Base-by-base conservation (phyloP, 148 eudicot genomes). In the Nyssa sinensis region DNA sequence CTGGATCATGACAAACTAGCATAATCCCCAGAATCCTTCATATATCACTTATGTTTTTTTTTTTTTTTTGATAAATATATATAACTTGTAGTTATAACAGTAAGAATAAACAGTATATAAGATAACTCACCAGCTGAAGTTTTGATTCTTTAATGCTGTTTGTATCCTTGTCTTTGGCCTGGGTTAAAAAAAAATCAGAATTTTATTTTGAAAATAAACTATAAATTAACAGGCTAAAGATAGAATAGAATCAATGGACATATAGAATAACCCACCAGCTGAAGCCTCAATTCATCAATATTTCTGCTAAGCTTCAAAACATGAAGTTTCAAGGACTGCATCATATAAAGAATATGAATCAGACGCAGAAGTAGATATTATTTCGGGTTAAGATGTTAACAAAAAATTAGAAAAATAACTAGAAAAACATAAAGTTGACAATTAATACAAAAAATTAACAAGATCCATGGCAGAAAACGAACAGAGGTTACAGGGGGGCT, bases 301-400 rank as follows among this genome's bases (percentile, higher is more conserved):
- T 89, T 81, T 81, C 66, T 77, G 61, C 80, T 49, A 75, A 93
- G 97, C 94, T 92, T 86, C 84, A 95, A 78, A 71, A 95, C 97
- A 77, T 87, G 87, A 77, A 95, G 89, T 81, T 95, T 89, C 82
- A 95, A 84, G 76, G 99, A 95, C 99, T 95, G 97, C 89, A 83
- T 75, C 69, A 80, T 49, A 70, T 33, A 58, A 69, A 72, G 62
- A 70, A 79, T 71, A 41, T n/a, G n/a, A 66, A 25, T 39, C 32
- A 66, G 51, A 37, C 19, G 4, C 1, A 41, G 6, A 39, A 65
- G 69, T 35, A 65, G 69, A 35, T 65, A 64, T 3, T 9, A 32
- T 7, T n/a, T 65, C 23, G 29, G 17, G 29, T 65, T 24, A n/a
- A 59, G 34, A 71, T 25, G 14, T 35, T 10, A 16, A 55, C 9